phyloP scores from a whole-genome alignment of 2,329 filamentous ascomycete genomes.

The Endocalyx cinctus region DNA sequence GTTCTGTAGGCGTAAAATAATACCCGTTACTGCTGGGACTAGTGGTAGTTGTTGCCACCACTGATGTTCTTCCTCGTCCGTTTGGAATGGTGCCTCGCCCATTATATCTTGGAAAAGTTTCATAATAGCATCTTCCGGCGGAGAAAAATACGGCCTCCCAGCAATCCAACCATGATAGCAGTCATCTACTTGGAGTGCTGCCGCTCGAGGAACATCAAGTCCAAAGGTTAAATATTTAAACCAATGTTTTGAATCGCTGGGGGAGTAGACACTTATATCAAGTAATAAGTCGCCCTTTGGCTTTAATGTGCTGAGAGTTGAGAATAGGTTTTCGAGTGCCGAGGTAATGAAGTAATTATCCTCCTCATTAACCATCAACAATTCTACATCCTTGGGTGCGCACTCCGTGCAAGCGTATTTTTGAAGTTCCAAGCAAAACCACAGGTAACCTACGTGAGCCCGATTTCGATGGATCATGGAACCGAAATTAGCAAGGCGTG shows the following conservation, averaged over 20 bases:
- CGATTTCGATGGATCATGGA: slow-evolving; percentile 25
- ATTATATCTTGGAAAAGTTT: slow-evolving; percentile 19
- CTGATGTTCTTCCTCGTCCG: slow-evolving; percentile 13
- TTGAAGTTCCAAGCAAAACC: slow-evolving; percentile 26
- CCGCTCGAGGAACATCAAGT: slow-evolving; percentile 15
- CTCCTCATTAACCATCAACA: slow-evolving; percentile 13
- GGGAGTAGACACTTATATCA: slow-evolving; percentile 34
- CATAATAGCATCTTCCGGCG: slow-evolving; percentile 8
- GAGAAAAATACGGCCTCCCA: slow-evolving; percentile 12
- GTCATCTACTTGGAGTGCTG: slow-evolving; percentile 9
- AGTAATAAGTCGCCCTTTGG: slow-evolving; percentile 27
- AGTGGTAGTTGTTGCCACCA: slow-evolving; percentile 22
- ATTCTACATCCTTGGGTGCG: slow-evolving; percentile 1
- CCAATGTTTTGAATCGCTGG: slow-evolving; percentile 30
- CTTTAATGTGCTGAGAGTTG: slow-evolving; percentile 27
- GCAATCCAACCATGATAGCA: slow-evolving; percentile 18
- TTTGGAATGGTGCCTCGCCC: slow-evolving; percentile 16
- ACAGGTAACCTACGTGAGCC: slow-evolving; percentile 22
- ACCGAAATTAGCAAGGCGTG: slow-evolving; percentile 22
- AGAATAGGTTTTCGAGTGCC: slow-evolving; percentile 27
- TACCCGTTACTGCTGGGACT: slow-evolving; percentile 22
- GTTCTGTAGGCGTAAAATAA: slow-evolving; percentile 29
- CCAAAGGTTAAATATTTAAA: slow-evolving; percentile 30
- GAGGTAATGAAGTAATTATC: slow-evolving; percentile 22
- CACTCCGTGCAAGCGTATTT: slow-evolving; percentile 20